phyloP scores from a whole-genome alignment of 2,329 filamentous ascomycete species.

The Diaporthe aspalathi region DNA sequence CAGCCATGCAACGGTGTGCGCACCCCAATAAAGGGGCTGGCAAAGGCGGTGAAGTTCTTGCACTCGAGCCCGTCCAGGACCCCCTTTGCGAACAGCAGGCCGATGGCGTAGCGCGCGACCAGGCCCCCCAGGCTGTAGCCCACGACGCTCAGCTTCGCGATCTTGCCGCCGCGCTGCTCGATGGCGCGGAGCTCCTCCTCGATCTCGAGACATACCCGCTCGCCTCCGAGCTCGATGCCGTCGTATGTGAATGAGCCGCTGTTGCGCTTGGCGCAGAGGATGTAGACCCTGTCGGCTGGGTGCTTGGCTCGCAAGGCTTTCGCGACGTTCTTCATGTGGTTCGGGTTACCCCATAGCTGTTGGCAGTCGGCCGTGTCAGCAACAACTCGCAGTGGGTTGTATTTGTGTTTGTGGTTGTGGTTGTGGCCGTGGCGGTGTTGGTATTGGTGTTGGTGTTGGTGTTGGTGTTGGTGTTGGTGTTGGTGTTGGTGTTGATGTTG shows the following conservation, averaged over 20 bases:
- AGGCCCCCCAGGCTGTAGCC: slow-evolving; percentile 93
- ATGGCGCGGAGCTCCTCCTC: slow-evolving; percentile 70
- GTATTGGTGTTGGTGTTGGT: no score
- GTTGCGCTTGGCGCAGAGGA: slow-evolving; percentile 79
- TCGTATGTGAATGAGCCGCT: slow-evolving; percentile 78
- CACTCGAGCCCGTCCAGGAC: slow-evolving; percentile 83
- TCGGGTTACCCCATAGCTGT: slow-evolving; percentile 82
- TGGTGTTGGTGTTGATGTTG: no score
- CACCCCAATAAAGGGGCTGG: slow-evolving; percentile 84
- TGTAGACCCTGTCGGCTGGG: slow-evolving; percentile 72
- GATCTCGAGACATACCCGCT: slow-evolving; percentile 75
- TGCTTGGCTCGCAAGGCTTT: slow-evolving; percentile 72
- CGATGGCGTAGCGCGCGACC: slow-evolving; percentile 86
- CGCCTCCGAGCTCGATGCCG: slow-evolving; percentile 75
- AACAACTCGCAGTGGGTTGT: slow-evolving; percentile 32
- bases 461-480: no score
- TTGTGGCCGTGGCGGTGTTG: no score
- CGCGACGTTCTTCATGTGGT: slow-evolving; percentile 76
- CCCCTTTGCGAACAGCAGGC: slow-evolving; percentile 83
- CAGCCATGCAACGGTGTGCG: slow-evolving; percentile 75
- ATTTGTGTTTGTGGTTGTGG: no score
- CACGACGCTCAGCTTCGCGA: slow-evolving; percentile 85
- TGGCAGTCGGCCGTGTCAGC: slow-evolving; percentile 31
- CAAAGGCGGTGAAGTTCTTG: slow-evolving; percentile 94
- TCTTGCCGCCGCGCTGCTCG: slow-evolving; percentile 72